Evolutionary conservation across 176 grass and related monocot species (phyloP), one percentile per base, ranked within the genome.

Genomic region (Cymbopogon citratus): DNA sequence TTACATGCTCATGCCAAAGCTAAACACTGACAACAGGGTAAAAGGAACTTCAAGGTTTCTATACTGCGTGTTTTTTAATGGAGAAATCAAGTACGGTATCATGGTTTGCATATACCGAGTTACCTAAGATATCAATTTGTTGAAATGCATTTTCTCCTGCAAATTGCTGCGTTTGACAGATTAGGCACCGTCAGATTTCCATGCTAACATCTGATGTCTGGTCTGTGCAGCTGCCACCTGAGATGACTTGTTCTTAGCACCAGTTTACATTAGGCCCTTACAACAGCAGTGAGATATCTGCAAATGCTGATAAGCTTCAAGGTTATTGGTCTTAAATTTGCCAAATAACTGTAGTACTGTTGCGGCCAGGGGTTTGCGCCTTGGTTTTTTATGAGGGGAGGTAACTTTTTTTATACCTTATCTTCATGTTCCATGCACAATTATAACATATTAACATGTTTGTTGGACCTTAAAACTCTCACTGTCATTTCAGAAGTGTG

Each of bases 321-420:
- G 29, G n/a, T 68, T 67, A 29, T 60, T 12, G 16, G 8, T 68
- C 46, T 19, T 71, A 46, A 35, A 21, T 72, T 57, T 69, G 43
- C 25, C 10, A 3, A 75, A 65, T 66, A 77, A 23, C 54, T 81
- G 52, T 77, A 72, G 15, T 72, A 85, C 62, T 78, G 76, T 65
- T 46, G 59, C 6, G 1, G 39, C 25, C 25, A 12, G 39, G 13
- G 9, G 15, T 19, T 78, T 46, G 39, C 16, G 12, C 39, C 26
- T 46, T 78, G 9, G 40, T 12, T 43, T 73, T 63, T 75, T 76
- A 89, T 89, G 87, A 76, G 83, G 66, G 78, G 45, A 89, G 87
- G 87, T 89, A 89, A 54, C 26, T 68, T 48, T 28, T 83, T 66
- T 33, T 44, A 33, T 49, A 23, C 33, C 12, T 68, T 40, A 29